phyloP scores from a whole-genome alignment of 768 basidiomycete species.

The Tephrocybe sp. region DNA sequence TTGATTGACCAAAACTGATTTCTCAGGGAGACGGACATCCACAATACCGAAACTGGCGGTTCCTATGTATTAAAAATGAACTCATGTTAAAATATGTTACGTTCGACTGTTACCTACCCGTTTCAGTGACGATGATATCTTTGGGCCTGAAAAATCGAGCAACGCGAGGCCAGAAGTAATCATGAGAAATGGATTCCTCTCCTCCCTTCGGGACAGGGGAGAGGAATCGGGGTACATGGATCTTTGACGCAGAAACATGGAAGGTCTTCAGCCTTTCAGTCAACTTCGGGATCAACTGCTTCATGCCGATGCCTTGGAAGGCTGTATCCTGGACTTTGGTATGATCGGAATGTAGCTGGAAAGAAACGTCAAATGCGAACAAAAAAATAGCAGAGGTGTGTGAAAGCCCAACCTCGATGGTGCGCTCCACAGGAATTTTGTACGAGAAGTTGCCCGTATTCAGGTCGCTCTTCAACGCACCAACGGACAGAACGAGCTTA shows the following conservation, averaged over 20 bases:
- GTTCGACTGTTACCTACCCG: conserved; percentile 42
- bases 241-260: conserved; percentile 34
- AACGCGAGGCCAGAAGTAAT: conserved; percentile 83
- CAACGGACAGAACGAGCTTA: conserved; percentile 74
- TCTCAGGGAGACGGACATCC: conserved; percentile 75
- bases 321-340: conserved; percentile 62
- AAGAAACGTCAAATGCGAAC: not conserved
- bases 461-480: conserved; percentile 72
- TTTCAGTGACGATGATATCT: conserved; percentile 86
- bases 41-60: conserved; percentile 85
- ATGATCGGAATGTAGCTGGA: conserved; percentile 73
- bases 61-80: conserved; percentile 29
- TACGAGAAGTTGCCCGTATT: conserved; percentile 89
- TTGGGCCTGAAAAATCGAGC: conserved; percentile 65
- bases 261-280: conserved; percentile 49
- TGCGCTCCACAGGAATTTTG: conserved; percentile 53
- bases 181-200: conserved; percentile 61
- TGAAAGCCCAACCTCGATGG: conserved; percentile 52
- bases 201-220: conserved; percentile 48
- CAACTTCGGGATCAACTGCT: conserved; percentile 70
- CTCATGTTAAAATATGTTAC: too few species aligned
- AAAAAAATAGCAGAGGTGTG: not conserved
- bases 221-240: conserved; percentile 45
- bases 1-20: conserved; percentile 64
- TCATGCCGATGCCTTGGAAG: conserved; percentile 72